Evolutionary conservation across 345 rosid species (phyloP).

Genomic region (Citrus glauca): DNA sequence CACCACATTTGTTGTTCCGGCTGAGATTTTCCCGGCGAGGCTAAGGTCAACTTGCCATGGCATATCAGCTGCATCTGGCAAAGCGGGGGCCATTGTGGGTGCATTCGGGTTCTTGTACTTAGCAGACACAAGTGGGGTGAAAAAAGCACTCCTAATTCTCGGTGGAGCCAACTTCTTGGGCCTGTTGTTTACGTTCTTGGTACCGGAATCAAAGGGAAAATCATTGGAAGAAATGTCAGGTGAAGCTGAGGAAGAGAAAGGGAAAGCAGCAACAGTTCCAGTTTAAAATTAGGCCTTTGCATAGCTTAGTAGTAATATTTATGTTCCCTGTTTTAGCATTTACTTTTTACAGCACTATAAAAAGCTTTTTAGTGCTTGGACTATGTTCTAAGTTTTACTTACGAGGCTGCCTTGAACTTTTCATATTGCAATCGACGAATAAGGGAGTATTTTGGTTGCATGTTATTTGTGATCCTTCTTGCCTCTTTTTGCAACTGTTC

Average conservation of each 20-base stretch:
- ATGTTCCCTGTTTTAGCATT: no score
- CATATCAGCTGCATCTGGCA: constrained; percentile 64
- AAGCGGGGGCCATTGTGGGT: constrained; percentile 72
- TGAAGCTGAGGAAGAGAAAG: constrained; percentile 33
- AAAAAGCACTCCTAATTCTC: constrained; percentile 33
- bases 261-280: neutral
- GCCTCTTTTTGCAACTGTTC: no score
- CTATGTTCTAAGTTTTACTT: neutral
- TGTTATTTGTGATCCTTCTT: no score
- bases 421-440: neutral
- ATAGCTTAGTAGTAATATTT: neutral
- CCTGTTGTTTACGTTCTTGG: constrained; percentile 30
- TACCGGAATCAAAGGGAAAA: constrained; percentile 52
- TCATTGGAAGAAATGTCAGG: constrained; percentile 62
- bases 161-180: constrained; percentile 41
- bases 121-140: constrained; percentile 37
- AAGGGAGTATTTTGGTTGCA: no score
- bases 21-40: constrained; percentile 81
- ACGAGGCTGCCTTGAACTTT: neutral
- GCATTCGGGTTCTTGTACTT: constrained; percentile 65
- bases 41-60: constrained; percentile 81
- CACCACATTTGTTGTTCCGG: constrained; percentile 71
- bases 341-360: neutral
- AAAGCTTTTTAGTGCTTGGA: no score
- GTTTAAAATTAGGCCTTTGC: constrained; percentile 4